A percentile compares a stretch with the other conserved stretches of the same genome.
These are phyloP conservation scores for Claviceps cyperi DNA, from an alignment of 2,329 filamentous ascomycete species.

Conservation along the genomic window DNA sequence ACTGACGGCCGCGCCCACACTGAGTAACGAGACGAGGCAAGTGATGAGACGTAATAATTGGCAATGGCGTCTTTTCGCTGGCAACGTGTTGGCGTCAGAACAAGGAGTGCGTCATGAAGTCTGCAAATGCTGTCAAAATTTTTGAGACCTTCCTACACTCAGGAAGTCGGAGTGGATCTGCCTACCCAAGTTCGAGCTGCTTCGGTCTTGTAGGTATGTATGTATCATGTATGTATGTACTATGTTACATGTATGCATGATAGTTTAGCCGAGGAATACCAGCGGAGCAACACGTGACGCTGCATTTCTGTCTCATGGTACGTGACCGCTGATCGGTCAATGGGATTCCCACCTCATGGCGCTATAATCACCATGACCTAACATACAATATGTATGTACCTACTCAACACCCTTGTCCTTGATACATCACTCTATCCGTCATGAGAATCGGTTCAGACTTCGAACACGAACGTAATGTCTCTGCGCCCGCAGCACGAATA, in stretches of 20 bases:
- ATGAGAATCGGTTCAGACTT: not conserved
- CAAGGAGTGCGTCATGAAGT: conserved; percentile 1
- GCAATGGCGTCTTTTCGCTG: not conserved
- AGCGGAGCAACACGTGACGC: too few relatives aligned
- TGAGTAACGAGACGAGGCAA: not conserved
- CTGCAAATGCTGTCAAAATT: conserved; percentile 2
- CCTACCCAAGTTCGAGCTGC: not conserved
- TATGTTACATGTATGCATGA: too few relatives aligned
- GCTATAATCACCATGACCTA: too few relatives aligned
- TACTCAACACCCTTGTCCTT: too few relatives aligned
- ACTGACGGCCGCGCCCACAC: not conserved
- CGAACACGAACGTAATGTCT: not conserved
- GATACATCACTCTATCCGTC: not conserved
- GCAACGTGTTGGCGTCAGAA: not conserved
- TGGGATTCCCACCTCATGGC: too few relatives aligned
- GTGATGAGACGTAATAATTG: not conserved
- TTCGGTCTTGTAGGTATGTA: not conserved
- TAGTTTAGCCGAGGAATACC: conserved; percentile 2
- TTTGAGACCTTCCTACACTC: not conserved
- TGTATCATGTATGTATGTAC: too few relatives aligned
- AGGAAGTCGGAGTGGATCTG: not conserved
- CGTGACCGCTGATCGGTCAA: too few relatives aligned
- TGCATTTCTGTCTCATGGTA: too few relatives aligned
- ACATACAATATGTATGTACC: too few relatives aligned
- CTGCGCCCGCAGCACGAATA: not conserved